Evolutionary conservation across 1,284 basidiomycete genomes (phyloP).

Genomic region (Grifola frondosa): DNA sequence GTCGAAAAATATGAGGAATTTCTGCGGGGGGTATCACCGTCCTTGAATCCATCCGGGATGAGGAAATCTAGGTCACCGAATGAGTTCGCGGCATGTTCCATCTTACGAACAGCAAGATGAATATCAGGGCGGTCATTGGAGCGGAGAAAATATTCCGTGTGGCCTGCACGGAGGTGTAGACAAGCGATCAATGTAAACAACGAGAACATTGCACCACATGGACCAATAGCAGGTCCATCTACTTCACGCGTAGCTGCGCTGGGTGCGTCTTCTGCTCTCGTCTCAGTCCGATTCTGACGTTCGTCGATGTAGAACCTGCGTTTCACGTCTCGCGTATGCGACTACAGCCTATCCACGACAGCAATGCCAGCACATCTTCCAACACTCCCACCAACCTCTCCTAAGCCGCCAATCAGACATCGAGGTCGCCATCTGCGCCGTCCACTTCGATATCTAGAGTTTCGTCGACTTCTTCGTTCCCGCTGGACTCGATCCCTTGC

Average conservation of each 20-base stretch:
- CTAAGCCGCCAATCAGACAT: no score
- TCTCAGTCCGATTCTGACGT: no score
- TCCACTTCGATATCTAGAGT: not conserved
- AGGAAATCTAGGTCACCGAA: slow-evolving; percentile 33
- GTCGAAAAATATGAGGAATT: slow-evolving; percentile 33
- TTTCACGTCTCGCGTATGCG: no score
- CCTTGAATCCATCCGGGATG: slow-evolving; percentile 17
- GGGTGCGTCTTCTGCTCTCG: no score
- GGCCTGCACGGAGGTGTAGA: slow-evolving; percentile 10
- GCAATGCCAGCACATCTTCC: no score
- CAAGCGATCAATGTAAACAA: no score
- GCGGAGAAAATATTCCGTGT: slow-evolving; percentile 7
- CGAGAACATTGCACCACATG: no score
- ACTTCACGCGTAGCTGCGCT: no score
- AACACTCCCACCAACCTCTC: no score
- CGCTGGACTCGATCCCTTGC: not conserved
- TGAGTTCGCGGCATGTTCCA: slow-evolving; percentile 24
- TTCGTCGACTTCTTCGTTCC: not conserved
- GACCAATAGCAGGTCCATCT: no score
- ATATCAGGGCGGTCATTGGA: slow-evolving; percentile 36
- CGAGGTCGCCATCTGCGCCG: slow-evolving; percentile 1
- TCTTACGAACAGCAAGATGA: slow-evolving; percentile 23
- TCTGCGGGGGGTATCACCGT: slow-evolving; percentile 8
- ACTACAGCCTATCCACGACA: no score
- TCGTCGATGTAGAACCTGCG: no score